Percentiles rank a stretch among this genome's conserved stretches.
phyloP scores from a whole-genome alignment of 805 yeast species.

The Hanseniaspora jakobsenii region DNA sequence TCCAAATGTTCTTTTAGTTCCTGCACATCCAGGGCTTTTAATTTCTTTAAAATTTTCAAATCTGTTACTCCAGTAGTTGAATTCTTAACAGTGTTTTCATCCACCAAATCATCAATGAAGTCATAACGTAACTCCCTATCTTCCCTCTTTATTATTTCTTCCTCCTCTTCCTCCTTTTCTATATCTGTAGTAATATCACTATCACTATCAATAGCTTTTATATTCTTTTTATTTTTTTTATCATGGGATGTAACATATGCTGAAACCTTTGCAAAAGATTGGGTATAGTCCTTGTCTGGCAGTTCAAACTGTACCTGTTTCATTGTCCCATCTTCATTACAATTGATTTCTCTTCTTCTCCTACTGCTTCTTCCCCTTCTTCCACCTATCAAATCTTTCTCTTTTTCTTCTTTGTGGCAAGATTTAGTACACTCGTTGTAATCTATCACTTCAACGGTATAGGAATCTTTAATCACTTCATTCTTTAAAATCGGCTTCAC shows the following conservation, averaged over 20 bases:
- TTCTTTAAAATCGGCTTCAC: neutral
- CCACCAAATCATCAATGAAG: neutral
- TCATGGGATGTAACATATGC: neutral
- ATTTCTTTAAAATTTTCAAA: conserved; percentile 1
- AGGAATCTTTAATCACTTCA: too few species aligned
- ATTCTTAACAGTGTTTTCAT: neutral
- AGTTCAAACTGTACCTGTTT: neutral
- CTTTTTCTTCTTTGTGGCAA: too few species aligned
- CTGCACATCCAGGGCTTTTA: neutral
- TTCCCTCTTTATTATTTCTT: neutral
- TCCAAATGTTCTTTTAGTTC: neutral
- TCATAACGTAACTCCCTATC: too few species aligned
- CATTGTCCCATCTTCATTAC: neutral
- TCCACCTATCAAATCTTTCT: too few species aligned
- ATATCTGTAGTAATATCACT: neutral
- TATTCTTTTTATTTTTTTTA: too few species aligned
- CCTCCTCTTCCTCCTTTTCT: neutral
- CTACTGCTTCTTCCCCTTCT: neutral
- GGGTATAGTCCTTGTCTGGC: neutral
- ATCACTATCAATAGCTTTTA: too few species aligned
- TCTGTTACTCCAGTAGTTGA: neutral
- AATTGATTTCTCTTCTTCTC: neutral
- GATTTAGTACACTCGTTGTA: too few species aligned
- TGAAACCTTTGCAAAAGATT: neutral
- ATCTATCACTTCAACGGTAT: too few species aligned